Evolutionary conservation across 192 early-diverging fungal genomes (phyloP).

Genomic region (Haplosporangium gracile): DNA sequence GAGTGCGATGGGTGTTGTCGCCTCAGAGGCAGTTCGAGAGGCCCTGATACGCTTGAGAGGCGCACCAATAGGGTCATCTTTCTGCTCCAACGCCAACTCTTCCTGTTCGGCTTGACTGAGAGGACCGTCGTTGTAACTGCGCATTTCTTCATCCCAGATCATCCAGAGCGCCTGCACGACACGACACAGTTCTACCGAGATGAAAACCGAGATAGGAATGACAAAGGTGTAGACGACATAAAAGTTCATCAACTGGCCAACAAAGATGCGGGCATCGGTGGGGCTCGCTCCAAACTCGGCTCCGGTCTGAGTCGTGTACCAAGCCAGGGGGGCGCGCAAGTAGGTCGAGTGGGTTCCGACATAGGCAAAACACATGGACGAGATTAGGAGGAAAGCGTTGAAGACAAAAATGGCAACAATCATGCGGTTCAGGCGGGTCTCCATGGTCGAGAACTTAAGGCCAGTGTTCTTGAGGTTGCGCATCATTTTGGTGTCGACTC

Average conservation of each 20-base stretch:
- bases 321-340: constrained; percentile 32
- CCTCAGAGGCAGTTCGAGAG: constrained; percentile 18
- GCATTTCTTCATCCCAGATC: constrained; percentile 74
- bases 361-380: constrained; percentile 60
- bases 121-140: constrained; percentile 44
- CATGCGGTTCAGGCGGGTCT: constrained; percentile 78
- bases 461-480: constrained; percentile 80
- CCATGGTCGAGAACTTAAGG: constrained; percentile 80
- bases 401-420: constrained; percentile 71
- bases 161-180: constrained; percentile 75
- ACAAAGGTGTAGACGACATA: constrained; percentile 75
- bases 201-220: constrained; percentile 82
- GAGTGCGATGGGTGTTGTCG: constrained; percentile 21
- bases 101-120: constrained; percentile 55
- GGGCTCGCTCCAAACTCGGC: constrained; percentile 14
- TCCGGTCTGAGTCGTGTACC: constrained; percentile 39
- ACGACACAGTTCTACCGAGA: constrained; percentile 78
- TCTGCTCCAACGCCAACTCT: constrained; percentile 40
- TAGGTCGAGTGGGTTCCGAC: constrained; percentile 21
- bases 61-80: not conserved
- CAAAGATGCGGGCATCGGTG: constrained; percentile 23
- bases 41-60: not conserved
- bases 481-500: constrained; percentile 98
- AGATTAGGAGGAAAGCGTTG: constrained; percentile 62
- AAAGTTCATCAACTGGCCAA: constrained; percentile 62